Percentiles rank a stretch among this genome's conserved stretches.
Conservation (phyloP, 176 grass and related monocot species). For the Eragrostis nindensis region DNA sequence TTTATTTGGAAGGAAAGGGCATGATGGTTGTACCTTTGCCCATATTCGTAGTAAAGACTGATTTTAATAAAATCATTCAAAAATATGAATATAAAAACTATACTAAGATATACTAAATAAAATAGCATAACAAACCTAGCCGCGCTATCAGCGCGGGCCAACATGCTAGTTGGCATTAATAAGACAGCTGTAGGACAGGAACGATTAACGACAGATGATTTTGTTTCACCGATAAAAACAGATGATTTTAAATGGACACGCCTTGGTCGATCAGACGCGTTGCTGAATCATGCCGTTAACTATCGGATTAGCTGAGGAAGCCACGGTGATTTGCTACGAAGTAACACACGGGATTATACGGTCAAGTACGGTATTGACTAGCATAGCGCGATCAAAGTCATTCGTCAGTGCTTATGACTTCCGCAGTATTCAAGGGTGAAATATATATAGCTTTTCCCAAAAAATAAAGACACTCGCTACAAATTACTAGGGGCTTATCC, state of each 20-base stretch:
- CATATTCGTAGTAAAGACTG: no score
- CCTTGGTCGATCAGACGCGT: background rate
- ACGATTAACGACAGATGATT: background rate
- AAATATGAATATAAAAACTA: no score
- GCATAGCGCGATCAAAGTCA: background rate
- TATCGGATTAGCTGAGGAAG: slow-evolving; percentile 33
- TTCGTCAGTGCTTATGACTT: background rate
- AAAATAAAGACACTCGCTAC: no score
- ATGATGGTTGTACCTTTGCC: no score
- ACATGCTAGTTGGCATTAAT: background rate
- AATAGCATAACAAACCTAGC: no score
- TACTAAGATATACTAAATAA: no score
- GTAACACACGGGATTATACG: background rate
- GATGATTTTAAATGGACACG: background rate
- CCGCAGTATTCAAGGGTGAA: background rate
- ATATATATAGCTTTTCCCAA: no score
- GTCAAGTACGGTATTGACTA: background rate
- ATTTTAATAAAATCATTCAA: no score
- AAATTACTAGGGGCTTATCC: no score
- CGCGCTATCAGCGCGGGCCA: no score
- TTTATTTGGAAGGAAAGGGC: no score
- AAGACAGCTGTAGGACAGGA: background rate
- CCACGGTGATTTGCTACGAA: slow-evolving; percentile 6
- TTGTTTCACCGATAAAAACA: background rate
- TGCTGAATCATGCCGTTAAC: background rate